A percentile compares a stretch with the other conserved stretches of the same genome.
Conservation (phyloP, 164 flowering plant species). For the Litsea cubeba region DNA sequence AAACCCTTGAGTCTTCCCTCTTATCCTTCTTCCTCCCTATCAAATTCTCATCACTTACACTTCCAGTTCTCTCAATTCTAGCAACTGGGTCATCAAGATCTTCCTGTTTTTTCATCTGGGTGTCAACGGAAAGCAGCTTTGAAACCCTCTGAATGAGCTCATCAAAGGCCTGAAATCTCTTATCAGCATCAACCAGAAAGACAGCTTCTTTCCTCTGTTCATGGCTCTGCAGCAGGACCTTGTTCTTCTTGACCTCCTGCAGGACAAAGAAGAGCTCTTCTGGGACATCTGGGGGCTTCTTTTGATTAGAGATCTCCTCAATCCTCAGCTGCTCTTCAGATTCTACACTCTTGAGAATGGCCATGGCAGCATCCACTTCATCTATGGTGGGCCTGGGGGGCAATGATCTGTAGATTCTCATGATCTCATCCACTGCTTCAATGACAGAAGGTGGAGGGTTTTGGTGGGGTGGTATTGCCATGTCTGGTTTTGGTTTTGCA, state of each 20-base stretch:
- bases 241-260: constrained; percentile 32
- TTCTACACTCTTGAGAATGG: constrained; percentile 35
- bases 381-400: constrained; percentile 64
- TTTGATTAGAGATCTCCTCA: constrained; percentile 37
- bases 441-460: constrained; percentile 25
- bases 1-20: constrained; percentile 16
- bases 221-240: constrained; percentile 39
- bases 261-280: constrained; percentile 47
- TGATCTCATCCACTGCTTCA: constrained; percentile 49
- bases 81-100: constrained; percentile 18
- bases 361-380: constrained; percentile 57
- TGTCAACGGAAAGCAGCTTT: constrained; percentile 35
- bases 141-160: constrained; percentile 59
- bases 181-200: constrained; percentile 35
- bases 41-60: constrained; percentile 28
- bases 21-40: constrained; percentile 22
- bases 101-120: constrained; percentile 21
- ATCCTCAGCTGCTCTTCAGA: constrained; percentile 41
- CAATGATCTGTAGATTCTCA: constrained; percentile 45
- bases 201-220: constrained; percentile 58
- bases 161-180: constrained; percentile 37
- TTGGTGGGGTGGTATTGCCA: constrained; percentile 15
- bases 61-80: constrained; percentile 22
- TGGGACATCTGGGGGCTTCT: constrained; percentile 38
- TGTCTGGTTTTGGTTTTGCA: neutral